Evolutionary conservation across 2,329 filamentous ascomycete genomes (phyloP).

Genomic region (Monilinia laxa): DNA sequence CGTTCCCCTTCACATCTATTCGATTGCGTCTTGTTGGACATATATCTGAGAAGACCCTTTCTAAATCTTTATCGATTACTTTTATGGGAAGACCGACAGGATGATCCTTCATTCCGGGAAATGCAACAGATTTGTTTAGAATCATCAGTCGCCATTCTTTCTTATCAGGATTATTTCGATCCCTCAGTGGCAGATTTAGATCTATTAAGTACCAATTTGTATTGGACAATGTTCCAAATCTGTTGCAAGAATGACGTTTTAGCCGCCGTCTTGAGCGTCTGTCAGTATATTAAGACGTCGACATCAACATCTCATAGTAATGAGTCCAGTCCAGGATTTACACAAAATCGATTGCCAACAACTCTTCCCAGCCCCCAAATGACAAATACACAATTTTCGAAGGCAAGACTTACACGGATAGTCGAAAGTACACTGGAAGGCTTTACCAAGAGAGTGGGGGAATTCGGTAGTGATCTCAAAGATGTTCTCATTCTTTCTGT

Average conservation of each 20-base stretch:
- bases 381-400: slow-evolving; percentile 25
- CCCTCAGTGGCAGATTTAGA: slow-evolving; percentile 18
- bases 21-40: slow-evolving; percentile 23
- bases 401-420: slow-evolving; percentile 26
- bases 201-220: slow-evolving; percentile 15
- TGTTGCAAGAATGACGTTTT: slow-evolving; percentile 29
- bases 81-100: slow-evolving; percentile 15
- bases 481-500: slow-evolving; percentile 27
- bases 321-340: slow-evolving; percentile 9
- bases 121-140: slow-evolving; percentile 22
- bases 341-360: background rate
- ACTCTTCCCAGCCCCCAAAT: slow-evolving; percentile 16
- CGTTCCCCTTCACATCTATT: slow-evolving; percentile 12
- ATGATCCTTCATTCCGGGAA: slow-evolving; percentile 18
- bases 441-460: slow-evolving; percentile 25
- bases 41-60: slow-evolving; percentile 25
- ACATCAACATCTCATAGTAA: slow-evolving; percentile 3
- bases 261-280: slow-evolving; percentile 26
- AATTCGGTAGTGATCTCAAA: slow-evolving; percentile 28
- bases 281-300: slow-evolving; percentile 14
- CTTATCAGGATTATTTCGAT: slow-evolving; percentile 27
- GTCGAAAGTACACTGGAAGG: slow-evolving; percentile 25
- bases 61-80: slow-evolving; percentile 24
- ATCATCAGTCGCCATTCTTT: slow-evolving; percentile 25
- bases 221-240: slow-evolving; percentile 29